Conservation (phyloP, 2,329 filamentous ascomycete species). For the Hypoxylon sp. region DNA sequence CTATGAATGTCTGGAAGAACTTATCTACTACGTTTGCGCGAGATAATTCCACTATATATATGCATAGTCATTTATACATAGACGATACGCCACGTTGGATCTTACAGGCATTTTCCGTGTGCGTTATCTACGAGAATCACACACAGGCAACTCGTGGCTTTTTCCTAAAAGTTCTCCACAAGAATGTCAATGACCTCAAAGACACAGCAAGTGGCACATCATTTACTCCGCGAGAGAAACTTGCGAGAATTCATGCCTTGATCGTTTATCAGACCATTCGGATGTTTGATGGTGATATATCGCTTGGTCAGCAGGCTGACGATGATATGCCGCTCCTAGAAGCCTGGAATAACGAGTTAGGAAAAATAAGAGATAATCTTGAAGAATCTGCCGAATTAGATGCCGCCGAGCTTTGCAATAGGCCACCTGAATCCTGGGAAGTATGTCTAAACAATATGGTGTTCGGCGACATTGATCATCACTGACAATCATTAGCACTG, state of each 20-base stretch:
- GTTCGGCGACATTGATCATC: background rate
- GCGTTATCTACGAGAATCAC: slow-evolving; percentile 58
- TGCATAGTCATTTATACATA: slow-evolving; percentile 62
- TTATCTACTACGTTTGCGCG: slow-evolving; percentile 57
- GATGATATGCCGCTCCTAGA: slow-evolving; percentile 57
- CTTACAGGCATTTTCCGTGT: slow-evolving; percentile 59
- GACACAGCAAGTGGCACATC: slow-evolving; percentile 51
- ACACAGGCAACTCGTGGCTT: slow-evolving; percentile 58
- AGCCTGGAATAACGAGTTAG: slow-evolving; percentile 58
- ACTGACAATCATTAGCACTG: slow-evolving; percentile 51
- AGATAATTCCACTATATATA: slow-evolving; percentile 59
- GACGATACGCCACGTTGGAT: slow-evolving; percentile 59
- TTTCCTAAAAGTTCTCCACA: slow-evolving; percentile 58
- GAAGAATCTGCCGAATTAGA: slow-evolving; percentile 51
- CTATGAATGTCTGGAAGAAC: slow-evolving; percentile 54
- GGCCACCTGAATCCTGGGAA: slow-evolving; percentile 61
- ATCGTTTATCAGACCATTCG: slow-evolving; percentile 60
- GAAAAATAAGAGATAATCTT: slow-evolving; percentile 55
- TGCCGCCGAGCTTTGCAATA: slow-evolving; percentile 49
- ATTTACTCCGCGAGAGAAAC: slow-evolving; percentile 57
- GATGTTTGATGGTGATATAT: slow-evolving; percentile 62
- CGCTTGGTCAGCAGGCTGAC: slow-evolving; percentile 59
- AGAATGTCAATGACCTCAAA: slow-evolving; percentile 58
- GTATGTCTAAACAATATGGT: slow-evolving; percentile 42
- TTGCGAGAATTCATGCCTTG: slow-evolving; percentile 62